phyloP scores from a whole-genome alignment of 1,284 basidiomycete genomes.

The Ceratobasidium sp. region DNA sequence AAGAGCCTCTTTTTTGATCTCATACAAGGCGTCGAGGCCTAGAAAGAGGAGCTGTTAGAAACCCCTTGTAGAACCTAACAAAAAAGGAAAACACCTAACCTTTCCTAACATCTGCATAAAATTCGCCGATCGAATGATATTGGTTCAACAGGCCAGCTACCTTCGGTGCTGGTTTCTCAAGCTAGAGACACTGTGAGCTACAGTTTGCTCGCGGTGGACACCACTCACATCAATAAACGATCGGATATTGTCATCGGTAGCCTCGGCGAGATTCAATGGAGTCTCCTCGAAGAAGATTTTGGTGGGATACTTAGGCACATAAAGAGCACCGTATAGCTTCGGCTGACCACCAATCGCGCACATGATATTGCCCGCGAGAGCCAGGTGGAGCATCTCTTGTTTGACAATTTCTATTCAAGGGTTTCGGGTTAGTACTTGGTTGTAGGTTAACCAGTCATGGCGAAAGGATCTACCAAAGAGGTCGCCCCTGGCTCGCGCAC shows the following conservation, averaged over 20 bases:
- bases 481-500: neutral
- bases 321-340: slow-evolving; percentile 7
- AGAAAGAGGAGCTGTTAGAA: neutral
- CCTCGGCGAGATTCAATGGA: slow-evolving; percentile 13
- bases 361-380: slow-evolving; percentile 35
- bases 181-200: neutral
- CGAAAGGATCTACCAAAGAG: no score
- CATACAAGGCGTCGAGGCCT: neutral
- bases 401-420: slow-evolving; percentile 27
- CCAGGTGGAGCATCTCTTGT: slow-evolving; percentile 40
- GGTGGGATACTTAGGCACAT: slow-evolving; percentile 28
- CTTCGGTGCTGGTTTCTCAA: neutral
- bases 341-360: slow-evolving; percentile 31
- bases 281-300: slow-evolving; percentile 27
- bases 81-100: slow-evolving; percentile 6
- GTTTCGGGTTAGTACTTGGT: no score
- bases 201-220: neutral
- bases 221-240: slow-evolving; percentile 25
- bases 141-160: neutral
- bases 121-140: slow-evolving; percentile 33
- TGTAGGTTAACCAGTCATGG: no score
- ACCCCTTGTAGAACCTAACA: neutral
- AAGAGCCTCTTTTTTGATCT: neutral
- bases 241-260: neutral
- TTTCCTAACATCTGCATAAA: slow-evolving; percentile 2